Conservation (phyloP, 805 yeast genomes). For the Metahyphopichia silvanorum region DNA sequence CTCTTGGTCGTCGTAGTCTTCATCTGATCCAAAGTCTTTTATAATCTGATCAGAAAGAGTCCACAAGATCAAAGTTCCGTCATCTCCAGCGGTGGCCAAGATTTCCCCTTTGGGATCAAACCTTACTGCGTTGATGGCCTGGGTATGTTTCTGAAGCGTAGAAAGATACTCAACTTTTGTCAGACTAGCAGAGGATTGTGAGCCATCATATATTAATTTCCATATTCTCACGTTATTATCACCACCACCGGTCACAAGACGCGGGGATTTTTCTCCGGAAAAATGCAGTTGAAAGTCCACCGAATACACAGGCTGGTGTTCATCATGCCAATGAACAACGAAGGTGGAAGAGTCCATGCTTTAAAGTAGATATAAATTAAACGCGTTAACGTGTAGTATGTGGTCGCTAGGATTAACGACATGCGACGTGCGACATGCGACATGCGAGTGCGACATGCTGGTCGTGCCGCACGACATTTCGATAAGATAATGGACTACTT, state of each 20-base stretch:
- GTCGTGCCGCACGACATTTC: too few species aligned
- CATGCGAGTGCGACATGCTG: too few species aligned
- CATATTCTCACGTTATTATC: conserved; percentile 82
- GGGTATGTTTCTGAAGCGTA: conserved; percentile 83
- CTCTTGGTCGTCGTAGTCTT: conserved; percentile 55
- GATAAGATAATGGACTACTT: too few species aligned
- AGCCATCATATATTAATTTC: conserved; percentile 15
- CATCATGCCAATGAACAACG: conserved; percentile 72
- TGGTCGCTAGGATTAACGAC: too few species aligned
- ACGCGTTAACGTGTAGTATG: too few species aligned
- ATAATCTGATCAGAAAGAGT: conserved; percentile 49
- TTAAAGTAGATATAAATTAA: too few species aligned
- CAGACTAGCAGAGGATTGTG: conserved; percentile 2
- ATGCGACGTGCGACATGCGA: too few species aligned
- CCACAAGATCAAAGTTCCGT: conserved; percentile 88
- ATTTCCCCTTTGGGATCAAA: conserved; percentile 68
- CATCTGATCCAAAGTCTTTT: conserved; percentile 59
- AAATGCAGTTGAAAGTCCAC: conserved; percentile 55
- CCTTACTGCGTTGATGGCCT: conserved; percentile 89
- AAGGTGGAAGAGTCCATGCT: conserved; percentile 45
- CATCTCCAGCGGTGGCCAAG: conserved; percentile 93
- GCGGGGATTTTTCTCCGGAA: conserved; percentile 17
- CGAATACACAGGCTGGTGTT: conserved; percentile 69
- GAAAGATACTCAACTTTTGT: conserved; percentile 66
- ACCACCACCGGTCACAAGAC: conserved; percentile 91